phyloP scores from a whole-genome alignment of 768 basidiomycete species.

The Mycena kentingensis region DNA sequence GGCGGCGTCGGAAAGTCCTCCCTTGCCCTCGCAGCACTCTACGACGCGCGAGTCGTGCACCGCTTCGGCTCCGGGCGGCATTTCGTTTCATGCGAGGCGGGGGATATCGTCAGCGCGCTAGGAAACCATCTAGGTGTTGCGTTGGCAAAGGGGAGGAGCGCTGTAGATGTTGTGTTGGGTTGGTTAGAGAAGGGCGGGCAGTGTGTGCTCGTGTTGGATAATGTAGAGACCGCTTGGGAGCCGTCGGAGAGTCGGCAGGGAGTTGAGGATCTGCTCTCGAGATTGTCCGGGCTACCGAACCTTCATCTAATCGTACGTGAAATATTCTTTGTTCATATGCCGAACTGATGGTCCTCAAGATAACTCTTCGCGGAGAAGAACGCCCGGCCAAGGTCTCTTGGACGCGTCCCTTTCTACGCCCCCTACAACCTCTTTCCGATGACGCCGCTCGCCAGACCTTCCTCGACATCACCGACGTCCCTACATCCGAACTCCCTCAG shows the following conservation, averaged over 20 bases:
- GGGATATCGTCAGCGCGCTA: background rate
- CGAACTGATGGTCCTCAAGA: background rate
- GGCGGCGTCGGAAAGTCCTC: background rate
- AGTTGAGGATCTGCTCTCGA: constrained; percentile 1
- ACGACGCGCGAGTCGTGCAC: background rate
- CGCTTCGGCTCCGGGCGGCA: background rate
- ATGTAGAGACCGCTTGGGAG: constrained; percentile 4
- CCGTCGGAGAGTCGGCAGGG: background rate
- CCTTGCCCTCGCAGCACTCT: background rate
- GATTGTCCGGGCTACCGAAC: background rate
- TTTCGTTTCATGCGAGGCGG: background rate
- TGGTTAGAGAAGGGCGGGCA: background rate
- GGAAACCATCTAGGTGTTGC: background rate
- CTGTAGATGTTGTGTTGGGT: background rate
- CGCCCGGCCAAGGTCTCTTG: background rate
- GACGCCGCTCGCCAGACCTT: background rate
- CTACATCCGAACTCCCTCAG: background rate
- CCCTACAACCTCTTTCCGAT: background rate
- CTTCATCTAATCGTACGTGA: background rate
- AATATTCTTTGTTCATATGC: too few relatives aligned
- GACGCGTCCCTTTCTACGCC: constrained; percentile 1
- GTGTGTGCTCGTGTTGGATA: background rate
- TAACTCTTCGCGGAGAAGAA: constrained; percentile 1
- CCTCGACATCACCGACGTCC: background rate
- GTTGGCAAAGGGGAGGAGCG: background rate